phyloP scores from a whole-genome alignment of 495 filamentous ascomycete species.

The Aspergillus homomorphus region DNA sequence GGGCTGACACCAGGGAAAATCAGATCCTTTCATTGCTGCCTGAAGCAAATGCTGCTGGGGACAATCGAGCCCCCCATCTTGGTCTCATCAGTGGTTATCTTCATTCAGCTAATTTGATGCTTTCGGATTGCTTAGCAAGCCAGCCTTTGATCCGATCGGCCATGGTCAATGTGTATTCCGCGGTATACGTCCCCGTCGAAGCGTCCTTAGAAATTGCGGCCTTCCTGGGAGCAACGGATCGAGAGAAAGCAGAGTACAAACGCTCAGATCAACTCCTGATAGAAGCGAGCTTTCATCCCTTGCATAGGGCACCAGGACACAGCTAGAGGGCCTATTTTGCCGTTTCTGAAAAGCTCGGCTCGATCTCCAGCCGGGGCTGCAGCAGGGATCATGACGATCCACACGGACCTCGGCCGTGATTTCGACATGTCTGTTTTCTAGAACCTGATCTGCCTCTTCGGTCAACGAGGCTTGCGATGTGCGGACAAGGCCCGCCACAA shows the following conservation, averaged over 20 bases:
- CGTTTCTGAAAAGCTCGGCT: conserved; percentile 8
- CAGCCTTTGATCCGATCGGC: not conserved
- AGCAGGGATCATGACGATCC: conserved; percentile 20
- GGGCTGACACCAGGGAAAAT: not conserved
- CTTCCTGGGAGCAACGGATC: conserved; percentile 3
- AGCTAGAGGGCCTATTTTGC: conserved; percentile 3
- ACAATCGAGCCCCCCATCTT: not conserved
- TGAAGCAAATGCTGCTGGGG: conserved; percentile 4
- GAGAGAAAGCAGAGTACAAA: conserved; percentile 5
- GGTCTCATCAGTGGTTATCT: not conserved
- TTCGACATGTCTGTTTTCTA: conserved; percentile 23
- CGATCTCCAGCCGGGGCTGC: conserved; percentile 13
- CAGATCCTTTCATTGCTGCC: conserved; percentile 13
- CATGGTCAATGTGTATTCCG: not conserved
- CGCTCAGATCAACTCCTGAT: not conserved
- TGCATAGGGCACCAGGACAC: conserved; percentile 20
- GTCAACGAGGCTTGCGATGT: conserved; percentile 15
- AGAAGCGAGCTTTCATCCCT: conserved; percentile 19
- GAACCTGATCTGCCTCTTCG: conserved; percentile 22
- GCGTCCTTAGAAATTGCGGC: not conserved
- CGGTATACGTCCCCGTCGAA: not conserved
- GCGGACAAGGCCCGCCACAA: not conserved
- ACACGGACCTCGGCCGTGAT: conserved; percentile 9
- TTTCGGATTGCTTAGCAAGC: not conserved
- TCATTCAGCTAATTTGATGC: not conserved